Evolutionary conservation across 768 basidiomycete species (phyloP).

Genomic region (Hericium coralloides): DNA sequence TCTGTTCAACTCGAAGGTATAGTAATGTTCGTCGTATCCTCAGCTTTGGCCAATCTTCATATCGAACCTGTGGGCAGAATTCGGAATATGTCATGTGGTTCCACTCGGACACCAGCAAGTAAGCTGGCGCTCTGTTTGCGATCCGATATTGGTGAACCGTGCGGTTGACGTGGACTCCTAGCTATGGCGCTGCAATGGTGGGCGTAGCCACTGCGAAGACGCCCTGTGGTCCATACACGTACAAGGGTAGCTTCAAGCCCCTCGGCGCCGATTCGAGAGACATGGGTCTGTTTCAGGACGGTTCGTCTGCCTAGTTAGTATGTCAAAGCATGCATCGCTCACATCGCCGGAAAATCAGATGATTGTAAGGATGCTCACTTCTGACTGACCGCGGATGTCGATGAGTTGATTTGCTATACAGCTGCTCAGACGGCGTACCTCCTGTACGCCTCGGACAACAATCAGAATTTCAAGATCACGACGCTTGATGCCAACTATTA

Average conservation of each 20-base stretch:
- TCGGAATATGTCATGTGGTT: constrained; percentile 66
- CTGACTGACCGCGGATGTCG: not conserved
- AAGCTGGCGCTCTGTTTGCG: constrained; percentile 11
- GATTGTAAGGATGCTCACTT: not conserved
- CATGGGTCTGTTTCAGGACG: constrained; percentile 49
- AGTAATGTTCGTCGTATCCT: not conserved
- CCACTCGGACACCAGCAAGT: constrained; percentile 56
- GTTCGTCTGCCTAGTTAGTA: constrained; percentile 19
- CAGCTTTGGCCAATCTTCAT: not conserved
- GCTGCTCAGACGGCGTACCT: constrained; percentile 41
- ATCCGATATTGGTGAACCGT: not conserved
- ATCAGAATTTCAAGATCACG: constrained; percentile 62
- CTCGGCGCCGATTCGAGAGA: constrained; percentile 53
- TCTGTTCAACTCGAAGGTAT: constrained; percentile 42
- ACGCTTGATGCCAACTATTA: constrained; percentile 49
- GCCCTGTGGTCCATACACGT: constrained; percentile 55
- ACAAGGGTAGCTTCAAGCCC: constrained; percentile 45
- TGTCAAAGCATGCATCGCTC: not conserved
- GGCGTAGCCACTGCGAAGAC: constrained; percentile 50
- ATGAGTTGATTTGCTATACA: not conserved
- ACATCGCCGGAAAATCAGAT: not conserved
- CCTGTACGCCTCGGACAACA: constrained; percentile 58
- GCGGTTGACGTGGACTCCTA: constrained; percentile 15
- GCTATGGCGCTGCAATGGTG: constrained; percentile 56
- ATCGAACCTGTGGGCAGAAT: constrained; percentile 27